phyloP scores from a whole-genome alignment of 331 rosid genomes.

The Quercus lobata region DNA sequence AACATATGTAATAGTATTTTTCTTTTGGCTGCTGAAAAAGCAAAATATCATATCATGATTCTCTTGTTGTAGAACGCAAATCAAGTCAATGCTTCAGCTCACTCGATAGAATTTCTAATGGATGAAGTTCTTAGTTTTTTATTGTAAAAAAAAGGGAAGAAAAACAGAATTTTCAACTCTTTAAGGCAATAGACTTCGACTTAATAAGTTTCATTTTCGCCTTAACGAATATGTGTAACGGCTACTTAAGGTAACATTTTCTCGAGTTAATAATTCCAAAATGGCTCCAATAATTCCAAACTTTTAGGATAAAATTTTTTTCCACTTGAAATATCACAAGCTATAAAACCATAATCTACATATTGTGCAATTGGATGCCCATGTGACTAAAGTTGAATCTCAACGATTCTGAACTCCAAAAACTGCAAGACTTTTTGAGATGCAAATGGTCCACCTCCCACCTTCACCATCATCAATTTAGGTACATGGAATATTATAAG shows the following conservation, averaged over 20 bases:
- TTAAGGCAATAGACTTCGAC: too few species aligned
- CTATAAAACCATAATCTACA: background rate
- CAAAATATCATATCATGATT: too few species aligned
- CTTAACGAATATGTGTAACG: too few species aligned
- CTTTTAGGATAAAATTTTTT: background rate
- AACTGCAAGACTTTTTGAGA: background rate
- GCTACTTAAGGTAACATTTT: background rate
- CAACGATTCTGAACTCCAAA: background rate
- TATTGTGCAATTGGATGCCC: conserved; percentile 17
- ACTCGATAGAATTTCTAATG: too few species aligned
- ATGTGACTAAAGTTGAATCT: background rate
- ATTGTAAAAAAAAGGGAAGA: too few species aligned
- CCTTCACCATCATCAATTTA: background rate
- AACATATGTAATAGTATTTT: too few species aligned
- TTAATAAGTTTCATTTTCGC: too few species aligned
- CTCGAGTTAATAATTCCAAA: background rate
- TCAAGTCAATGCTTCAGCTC: too few species aligned
- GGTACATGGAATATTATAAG: background rate
- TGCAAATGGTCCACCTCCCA: conserved; percentile 19
- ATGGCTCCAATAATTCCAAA: background rate
- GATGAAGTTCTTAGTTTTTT: too few species aligned
- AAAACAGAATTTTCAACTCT: too few species aligned
- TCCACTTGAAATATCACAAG: background rate
- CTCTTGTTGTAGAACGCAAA: too few species aligned
- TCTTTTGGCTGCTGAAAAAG: too few species aligned